Evolutionary conservation across 2,329 filamentous ascomycete genomes (phyloP), one percentile per base, ranked within the genome.

Genomic region (Shiraia bambusicola): DNA sequence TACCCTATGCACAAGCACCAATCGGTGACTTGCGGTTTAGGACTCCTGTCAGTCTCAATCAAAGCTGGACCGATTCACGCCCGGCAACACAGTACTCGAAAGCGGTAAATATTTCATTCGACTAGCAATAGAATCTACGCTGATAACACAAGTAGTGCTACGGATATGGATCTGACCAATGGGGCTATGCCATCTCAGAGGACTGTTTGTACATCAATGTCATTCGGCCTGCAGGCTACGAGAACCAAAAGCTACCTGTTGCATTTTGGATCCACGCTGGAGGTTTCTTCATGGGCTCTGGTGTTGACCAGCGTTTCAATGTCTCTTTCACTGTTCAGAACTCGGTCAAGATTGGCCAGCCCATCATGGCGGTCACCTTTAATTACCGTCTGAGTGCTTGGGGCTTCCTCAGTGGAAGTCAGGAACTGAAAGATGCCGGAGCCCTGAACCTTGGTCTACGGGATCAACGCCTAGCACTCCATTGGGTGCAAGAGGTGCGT

Each of bases 371-470:
- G 1, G 66, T 72, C 3, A 67, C 42, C 40, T 61, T 72, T 34
- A 70, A 71, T 50, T 82, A 80, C 64, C 76, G 84, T 10, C 71
- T 87, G 28, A 56, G 54, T 41, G 52, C 58, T 13, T 76, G 88
- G 55, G 87, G 87, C 0, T 90, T 92, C 59, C 64, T 87, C 16
- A 75, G 78, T 17, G 60, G 61, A 28, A 60, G 56, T 14, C 47
- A 65, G 31, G 62, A 67, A 36, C 45, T 65, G 17, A 37, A 49
- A 6, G 45, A 61, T n/a, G 50, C 42, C 10, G 82, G 80, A 11
- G 68, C 74, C 41, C 65, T 75, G 47, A 69, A 74, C 28, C 51
- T 74, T n/a, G 74, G 72, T 12, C 58, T 76, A 2, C 59, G 66
- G 22, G 74, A 76, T 49, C 73, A 76, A 49, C 62, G 72, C n/a